Base-by-base conservation (phyloP, 306 rosid species). In the Rubus parviflorus region DNA sequence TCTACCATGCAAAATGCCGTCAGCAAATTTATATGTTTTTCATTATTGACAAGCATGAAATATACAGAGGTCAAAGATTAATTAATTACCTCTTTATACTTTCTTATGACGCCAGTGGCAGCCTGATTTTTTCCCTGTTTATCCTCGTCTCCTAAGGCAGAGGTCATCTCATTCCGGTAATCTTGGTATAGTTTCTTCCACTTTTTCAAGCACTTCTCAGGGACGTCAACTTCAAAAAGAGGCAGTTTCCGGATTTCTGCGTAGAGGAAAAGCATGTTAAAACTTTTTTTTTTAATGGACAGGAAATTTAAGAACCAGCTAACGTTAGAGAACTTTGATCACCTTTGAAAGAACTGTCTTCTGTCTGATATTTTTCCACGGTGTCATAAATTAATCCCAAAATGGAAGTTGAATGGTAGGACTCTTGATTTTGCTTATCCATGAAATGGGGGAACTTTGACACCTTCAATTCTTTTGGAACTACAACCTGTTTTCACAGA, bases 311-410 rank as follows among this genome's bases (percentile, higher is more conserved):
- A 54, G 23, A 54, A 54, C 22, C 23, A 7, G 12, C 11, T 7
- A 20, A 54, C 22, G 30, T 23, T 43, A 72, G 74, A 30, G 53
- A 7, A 6, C 9, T 19, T 20, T 1, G 14, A n/a, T n/a, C 25
- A 89, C 97, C 92, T 77, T 40, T 80, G 49, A 11, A 37, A 2
- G 88, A 70, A 6, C 3, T 2, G 70, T 80, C 81, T 25, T 82
- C 79, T 56, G 38, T 43, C 78, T 82, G 83, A 84, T 75, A 87
- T 45, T 14, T 35, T 49, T 38, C 1, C 76, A 89, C 97, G 13
- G 73, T 80, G 60, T 94, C 94, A 42, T 82, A 94, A 67, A 94
- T 90, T 68, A 22, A 49, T 71, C 96, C 97, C 72, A 94, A 53
- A 75, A 94, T 83, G 25, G 92, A 90, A 52, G 85, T 82, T 40